Evolutionary conservation across 2,329 filamentous ascomycete species (phyloP).

Genomic region (Verticillium zaregamsianum): DNA sequence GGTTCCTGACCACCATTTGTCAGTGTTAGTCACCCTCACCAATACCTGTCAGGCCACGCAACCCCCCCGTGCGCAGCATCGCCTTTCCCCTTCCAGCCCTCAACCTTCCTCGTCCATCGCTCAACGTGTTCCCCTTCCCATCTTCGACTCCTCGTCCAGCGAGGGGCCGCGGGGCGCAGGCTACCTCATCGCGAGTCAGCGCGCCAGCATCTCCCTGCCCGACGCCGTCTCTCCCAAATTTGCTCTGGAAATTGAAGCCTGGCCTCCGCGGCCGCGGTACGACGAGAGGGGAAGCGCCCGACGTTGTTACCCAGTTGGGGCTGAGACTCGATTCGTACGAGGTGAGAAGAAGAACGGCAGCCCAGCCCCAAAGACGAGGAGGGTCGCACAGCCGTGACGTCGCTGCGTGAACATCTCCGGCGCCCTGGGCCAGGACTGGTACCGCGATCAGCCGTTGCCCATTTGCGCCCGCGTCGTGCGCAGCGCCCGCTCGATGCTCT

Average conservation of each 20-base stretch:
- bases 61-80: not conserved
- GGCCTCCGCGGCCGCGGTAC: too few relatives aligned
- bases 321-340: not conserved
- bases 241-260: too few relatives aligned
- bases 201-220: not conserved
- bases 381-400: too few relatives aligned
- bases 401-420: too few relatives aligned
- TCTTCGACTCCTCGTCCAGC: not conserved
- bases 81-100: not conserved
- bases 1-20: not conserved
- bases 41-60: not conserved
- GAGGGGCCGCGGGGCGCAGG: not conserved
- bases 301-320: not conserved
- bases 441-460: not conserved
- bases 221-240: too few relatives aligned
- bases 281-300: too few relatives aligned
- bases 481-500: not conserved
- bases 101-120: not conserved
- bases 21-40: not conserved
- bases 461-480: not conserved
- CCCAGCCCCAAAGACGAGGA: too few relatives aligned
- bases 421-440: not conserved
- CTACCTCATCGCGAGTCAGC: not conserved
- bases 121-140: not conserved
- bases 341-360: not conserved